Conservation (phyloP, 2,329 filamentous ascomycete genomes). For the Periconia digitata region DNA sequence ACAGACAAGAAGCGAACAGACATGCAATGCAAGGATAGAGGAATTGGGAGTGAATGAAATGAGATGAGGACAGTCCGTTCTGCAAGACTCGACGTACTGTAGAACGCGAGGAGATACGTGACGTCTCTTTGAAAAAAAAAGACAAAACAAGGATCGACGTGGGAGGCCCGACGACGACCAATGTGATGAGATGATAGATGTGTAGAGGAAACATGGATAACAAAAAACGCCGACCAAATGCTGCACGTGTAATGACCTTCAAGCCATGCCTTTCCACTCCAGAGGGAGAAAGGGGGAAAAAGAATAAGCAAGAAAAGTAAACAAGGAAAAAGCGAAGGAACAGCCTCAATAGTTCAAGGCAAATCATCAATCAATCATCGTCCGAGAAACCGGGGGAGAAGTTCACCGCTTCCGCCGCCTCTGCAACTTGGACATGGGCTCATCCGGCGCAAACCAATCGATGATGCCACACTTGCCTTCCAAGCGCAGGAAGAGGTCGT, state of each 20-base stretch:
- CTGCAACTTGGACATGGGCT: constrained; percentile 7
- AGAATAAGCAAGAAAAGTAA: neutral
- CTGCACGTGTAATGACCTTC: neutral
- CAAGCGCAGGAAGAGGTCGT: constrained; percentile 32
- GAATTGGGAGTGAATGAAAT: neutral
- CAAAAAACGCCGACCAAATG: neutral
- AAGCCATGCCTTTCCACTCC: neutral
- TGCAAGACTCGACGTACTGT: neutral
- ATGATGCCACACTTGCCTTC: constrained; percentile 35
- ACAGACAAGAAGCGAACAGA: neutral
- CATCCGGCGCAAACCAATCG: constrained; percentile 37
- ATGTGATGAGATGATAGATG: too few species aligned
- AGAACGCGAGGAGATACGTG: neutral
- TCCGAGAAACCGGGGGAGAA: too few species aligned
- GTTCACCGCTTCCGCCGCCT: constrained; percentile 12
- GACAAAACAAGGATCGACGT: neutral
- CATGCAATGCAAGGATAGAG: neutral
- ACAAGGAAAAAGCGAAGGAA: neutral
- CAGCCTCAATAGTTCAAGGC: too few species aligned
- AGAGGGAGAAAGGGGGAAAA: too few species aligned
- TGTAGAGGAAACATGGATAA: neutral
- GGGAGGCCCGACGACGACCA: too few species aligned
- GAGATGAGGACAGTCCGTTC: neutral
- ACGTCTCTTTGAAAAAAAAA: neutral
- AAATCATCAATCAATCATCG: neutral